Evolutionary conservation across 2,329 filamentous ascomycete genomes (phyloP).

Genomic region (Colletotrichum australisinense): DNA sequence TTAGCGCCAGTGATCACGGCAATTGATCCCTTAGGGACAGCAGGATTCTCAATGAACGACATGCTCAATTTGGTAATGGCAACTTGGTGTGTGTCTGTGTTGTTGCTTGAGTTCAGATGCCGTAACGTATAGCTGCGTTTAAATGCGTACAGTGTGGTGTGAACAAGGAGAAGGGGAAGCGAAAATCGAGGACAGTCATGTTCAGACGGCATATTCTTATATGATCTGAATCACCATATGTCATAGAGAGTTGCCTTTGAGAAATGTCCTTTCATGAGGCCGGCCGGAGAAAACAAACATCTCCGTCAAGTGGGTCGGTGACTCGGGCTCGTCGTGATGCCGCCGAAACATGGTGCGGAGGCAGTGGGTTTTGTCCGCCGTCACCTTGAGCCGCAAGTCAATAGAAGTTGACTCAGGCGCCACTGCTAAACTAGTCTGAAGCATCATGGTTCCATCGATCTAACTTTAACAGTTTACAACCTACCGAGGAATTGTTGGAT

Average conservation of each 20-base stretch:
- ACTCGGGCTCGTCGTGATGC: conserved; percentile 22
- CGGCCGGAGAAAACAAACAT: background rate
- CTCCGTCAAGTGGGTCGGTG: conserved; percentile 18
- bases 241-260: background rate
- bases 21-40: conserved; percentile 43
- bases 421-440: no score
- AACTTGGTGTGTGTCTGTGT: background rate
- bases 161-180: background rate
- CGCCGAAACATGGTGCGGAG: conserved; percentile 13
- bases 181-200: no score
- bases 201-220: no score
- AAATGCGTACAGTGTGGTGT: no score
- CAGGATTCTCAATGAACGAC: conserved; percentile 16
- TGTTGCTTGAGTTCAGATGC: background rate
- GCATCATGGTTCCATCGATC: no score
- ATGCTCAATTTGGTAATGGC: background rate
- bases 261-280: background rate
- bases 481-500: no score
- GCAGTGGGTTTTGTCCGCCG: conserved; percentile 14
- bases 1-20: conserved; percentile 56
- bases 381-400: background rate
- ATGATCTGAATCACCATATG: background rate
- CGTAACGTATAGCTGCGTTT: background rate
- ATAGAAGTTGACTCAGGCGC: no score
- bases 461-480: no score